phyloP scores from a whole-genome alignment of 2,329 filamentous ascomycete species.

The Botrytis hyacinthi region DNA sequence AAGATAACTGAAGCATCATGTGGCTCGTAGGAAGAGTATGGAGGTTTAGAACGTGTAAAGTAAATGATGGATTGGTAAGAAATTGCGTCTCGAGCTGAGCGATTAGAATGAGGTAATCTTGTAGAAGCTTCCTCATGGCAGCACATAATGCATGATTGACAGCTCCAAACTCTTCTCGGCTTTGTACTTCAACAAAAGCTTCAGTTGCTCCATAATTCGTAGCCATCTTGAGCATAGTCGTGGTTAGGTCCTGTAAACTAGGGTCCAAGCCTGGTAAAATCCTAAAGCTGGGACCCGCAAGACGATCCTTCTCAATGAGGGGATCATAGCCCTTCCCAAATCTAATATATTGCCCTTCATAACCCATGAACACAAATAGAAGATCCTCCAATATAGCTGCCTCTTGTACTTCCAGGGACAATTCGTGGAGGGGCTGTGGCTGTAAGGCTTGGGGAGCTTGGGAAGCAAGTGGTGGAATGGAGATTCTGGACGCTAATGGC shows the following conservation, averaged over 20 bases:
- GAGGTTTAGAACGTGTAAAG: conserved; percentile 87
- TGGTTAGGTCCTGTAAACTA: conserved; percentile 81
- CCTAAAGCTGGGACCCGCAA: conserved; percentile 78
- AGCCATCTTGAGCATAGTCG: conserved; percentile 89
- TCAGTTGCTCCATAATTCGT: conserved; percentile 90
- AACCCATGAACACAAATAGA: conserved; percentile 95
- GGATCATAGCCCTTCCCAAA: conserved; percentile 83
- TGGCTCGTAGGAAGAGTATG: conserved; percentile 88
- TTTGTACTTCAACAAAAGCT: conserved; percentile 91
- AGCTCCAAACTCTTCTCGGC: conserved; percentile 85
- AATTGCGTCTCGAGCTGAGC: conserved; percentile 93
- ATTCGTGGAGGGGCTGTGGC: conserved; percentile 63
- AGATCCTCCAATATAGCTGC: conserved; percentile 84
- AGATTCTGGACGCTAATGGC: conserved; percentile 48
- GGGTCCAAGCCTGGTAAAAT: conserved; percentile 84
- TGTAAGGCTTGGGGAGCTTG: conserved; percentile 68
- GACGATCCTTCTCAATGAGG: conserved; percentile 77
- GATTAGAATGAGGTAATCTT: conserved; percentile 90
- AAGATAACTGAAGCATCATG: conserved; percentile 88
- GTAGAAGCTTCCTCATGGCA: conserved; percentile 85
- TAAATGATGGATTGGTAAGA: conserved; percentile 84
- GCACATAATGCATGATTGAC: conserved; percentile 96
- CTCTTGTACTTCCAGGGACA: conserved; percentile 81
- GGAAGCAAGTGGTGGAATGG: conserved; percentile 70
- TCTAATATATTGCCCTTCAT: conserved; percentile 95